phyloP scores from a whole-genome alignment of 805 yeast genomes.

The Saccharomycopsis sp. region DNA sequence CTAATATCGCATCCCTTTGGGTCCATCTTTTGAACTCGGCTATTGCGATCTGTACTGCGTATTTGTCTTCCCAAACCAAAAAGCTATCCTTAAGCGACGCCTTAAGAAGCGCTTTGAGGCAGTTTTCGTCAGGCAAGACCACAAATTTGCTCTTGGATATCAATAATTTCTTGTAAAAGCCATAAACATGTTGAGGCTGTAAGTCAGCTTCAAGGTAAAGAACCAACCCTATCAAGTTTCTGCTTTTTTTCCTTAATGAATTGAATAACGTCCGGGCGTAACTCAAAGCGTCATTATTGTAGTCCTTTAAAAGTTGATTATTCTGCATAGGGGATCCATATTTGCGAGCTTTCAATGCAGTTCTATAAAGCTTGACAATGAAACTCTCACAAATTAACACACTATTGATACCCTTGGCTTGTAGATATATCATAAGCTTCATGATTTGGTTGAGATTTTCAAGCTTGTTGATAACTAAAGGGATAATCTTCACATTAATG shows the following conservation, averaged over 20 bases:
- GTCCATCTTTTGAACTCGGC: conserved; percentile 44
- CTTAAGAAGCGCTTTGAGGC: conserved; percentile 39
- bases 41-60: conserved; percentile 55
- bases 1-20: conserved; percentile 24
- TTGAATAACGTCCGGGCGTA: conserved; percentile 24
- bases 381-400: conserved; percentile 5
- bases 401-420: conserved; percentile 3
- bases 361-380: conserved; percentile 7
- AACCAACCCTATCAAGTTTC: conserved; percentile 22
- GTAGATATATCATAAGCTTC: conserved; percentile 2
- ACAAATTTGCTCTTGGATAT: conserved; percentile 21
- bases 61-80: conserved; percentile 42
- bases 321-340: conserved; percentile 21
- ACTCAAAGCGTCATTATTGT: conserved; percentile 18
- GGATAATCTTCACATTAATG: conserved; percentile 6
- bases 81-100: conserved; percentile 34
- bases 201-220: conserved; percentile 29
- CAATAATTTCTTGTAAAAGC: conserved; percentile 25
- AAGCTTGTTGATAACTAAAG: conserved; percentile 2
- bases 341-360: not conserved
- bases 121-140: conserved; percentile 27
- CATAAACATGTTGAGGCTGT: conserved; percentile 28
- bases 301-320: conserved; percentile 18
- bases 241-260: conserved; percentile 19
- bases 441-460: conserved; percentile 5